phyloP scores from a whole-genome alignment of 2,329 filamentous ascomycete species.

The Penicillium brasilianum region DNA sequence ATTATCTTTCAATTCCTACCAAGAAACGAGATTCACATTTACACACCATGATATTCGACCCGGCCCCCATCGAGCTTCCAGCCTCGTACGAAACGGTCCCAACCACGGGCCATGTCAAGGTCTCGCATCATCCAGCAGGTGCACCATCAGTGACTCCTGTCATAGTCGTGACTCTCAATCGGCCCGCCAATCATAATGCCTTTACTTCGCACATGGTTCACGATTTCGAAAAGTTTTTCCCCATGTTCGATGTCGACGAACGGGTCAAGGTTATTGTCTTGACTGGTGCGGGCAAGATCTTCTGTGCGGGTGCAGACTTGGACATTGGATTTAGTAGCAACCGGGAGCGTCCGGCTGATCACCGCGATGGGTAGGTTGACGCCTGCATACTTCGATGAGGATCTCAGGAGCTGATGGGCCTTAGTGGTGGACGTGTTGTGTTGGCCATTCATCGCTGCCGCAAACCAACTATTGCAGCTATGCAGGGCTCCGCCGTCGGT shows the following conservation, averaged over 20 bases:
- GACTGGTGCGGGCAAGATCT: slow-evolving; percentile 54
- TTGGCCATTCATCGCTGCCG: slow-evolving; percentile 63
- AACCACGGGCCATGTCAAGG: slow-evolving; percentile 40
- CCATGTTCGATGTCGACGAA: slow-evolving; percentile 56
- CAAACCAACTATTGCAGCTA: slow-evolving; percentile 61
- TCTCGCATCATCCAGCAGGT: slow-evolving; percentile 46
- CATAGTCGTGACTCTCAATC: slow-evolving; percentile 58
- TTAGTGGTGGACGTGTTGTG: slow-evolving; percentile 37
- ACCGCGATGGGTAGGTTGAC: slow-evolving; percentile 57
- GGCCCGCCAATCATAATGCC: slow-evolving; percentile 64
- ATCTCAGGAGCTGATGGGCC: slow-evolving; percentile 35
- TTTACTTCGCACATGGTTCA: slow-evolving; percentile 59
- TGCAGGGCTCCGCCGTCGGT: slow-evolving; percentile 62
- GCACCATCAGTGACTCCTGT: slow-evolving; percentile 57
- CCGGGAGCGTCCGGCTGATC: slow-evolving; percentile 51
- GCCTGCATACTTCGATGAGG: background rate
- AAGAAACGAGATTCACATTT: background rate
- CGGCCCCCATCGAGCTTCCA: slow-evolving; percentile 26
- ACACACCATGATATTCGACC: slow-evolving; percentile 30
- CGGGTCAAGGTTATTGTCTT: slow-evolving; percentile 60
- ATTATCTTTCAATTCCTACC: background rate
- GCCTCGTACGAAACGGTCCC: slow-evolving; percentile 28
- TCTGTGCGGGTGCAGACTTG: slow-evolving; percentile 63
- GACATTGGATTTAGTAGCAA: slow-evolving; percentile 55
- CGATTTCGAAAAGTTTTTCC: slow-evolving; percentile 47